Percentiles rank a stretch among this genome's conserved stretches.
These are phyloP conservation scores for Lanmaoa pseudosensibilis DNA, from an alignment of 768 basidiomycete genomes.

Conservation along the genomic window DNA sequence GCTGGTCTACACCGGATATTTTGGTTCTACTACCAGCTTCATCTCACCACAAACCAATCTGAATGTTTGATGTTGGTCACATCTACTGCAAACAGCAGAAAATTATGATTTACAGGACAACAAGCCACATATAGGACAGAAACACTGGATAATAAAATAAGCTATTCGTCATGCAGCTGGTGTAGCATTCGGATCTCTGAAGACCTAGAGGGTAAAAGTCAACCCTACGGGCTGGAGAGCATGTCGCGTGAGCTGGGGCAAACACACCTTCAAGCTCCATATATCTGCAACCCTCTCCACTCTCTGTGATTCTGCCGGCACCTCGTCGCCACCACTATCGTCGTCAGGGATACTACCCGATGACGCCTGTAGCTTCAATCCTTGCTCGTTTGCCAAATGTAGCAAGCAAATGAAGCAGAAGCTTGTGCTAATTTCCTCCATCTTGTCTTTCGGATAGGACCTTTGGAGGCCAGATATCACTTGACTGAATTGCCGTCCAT, in stretches of 20 bases:
- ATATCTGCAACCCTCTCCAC: slow-evolving; percentile 62
- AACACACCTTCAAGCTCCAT: slow-evolving; percentile 70
- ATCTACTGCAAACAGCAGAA: not conserved
- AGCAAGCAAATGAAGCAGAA: slow-evolving; percentile 99
- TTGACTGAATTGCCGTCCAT: slow-evolving; percentile 68
- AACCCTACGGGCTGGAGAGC: not conserved
- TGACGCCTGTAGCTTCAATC: slow-evolving; percentile 73
- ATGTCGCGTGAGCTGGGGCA: not conserved
- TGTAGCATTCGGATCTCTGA: slow-evolving; percentile 42
- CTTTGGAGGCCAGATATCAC: slow-evolving; percentile 81
- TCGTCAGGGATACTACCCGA: slow-evolving; percentile 37
- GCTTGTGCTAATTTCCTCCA: slow-evolving; percentile 97
- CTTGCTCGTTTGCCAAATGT: slow-evolving; percentile 96
- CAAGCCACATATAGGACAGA: slow-evolving; percentile 10
- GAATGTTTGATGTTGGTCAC: not conserved
- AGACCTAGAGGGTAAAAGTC: slow-evolving; percentile 36
- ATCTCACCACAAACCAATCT: not conserved
- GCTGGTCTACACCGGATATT: not conserved
- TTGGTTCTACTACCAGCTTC: not conserved
- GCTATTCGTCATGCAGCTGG: slow-evolving; percentile 25
- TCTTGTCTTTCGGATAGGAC: slow-evolving; percentile 88
- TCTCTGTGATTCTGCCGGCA: slow-evolving; percentile 36
- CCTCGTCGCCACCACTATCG: slow-evolving; percentile 36
- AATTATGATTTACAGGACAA: slow-evolving; percentile 12
- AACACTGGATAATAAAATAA: slow-evolving; percentile 20